Evolutionary conservation across 345 rosid species (phyloP), one percentile per base, ranked within the genome.

Genomic region (Draba incana): DNA sequence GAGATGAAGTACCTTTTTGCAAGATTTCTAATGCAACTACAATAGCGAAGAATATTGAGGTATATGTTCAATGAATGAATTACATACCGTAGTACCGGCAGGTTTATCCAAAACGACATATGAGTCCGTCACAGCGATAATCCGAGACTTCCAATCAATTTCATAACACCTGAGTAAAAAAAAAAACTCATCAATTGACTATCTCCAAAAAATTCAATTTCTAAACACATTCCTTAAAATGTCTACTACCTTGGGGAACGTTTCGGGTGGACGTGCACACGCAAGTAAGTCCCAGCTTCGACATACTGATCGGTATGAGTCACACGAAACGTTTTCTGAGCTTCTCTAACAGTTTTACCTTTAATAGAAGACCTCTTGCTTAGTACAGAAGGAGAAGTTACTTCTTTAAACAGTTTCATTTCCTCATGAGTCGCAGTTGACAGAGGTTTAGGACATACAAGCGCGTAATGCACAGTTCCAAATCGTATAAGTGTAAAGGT

Each of bases 391-490:
- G 92, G 97, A 53, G 79, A 79, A 0, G 94, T 90, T 15, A 82
- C 83, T 75, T 86, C 82, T 69, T 86, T 72, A 76, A 85, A 92
- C 54, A 83, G 33, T 71, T 71, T 79, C 39, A 88, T 55, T 74
- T 88, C 81, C 79, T 88, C 96, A 1, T 82, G 80, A 23, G 94
- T 90, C 10, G 97, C 98, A 70, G 80, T 86, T 48, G 77, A 82
- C 65, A 97, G 97, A 49, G 96, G 97, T 58, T 81, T 78, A 71
- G 98, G 98, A 45, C 96, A 83, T n/a, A 93, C 94, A 57, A 90
- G 94, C 47, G 98, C 97, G 69, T 79, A 88, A 85, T 86, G 85
- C n/a, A 93, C 87, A 68, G 96, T 92, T 79, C 98, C 98, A 76
- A 93, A 93, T 31, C 77, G 82, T 16, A 93, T 90, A 63, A n/a